phyloP scores from a whole-genome alignment of 1,139 yeast genomes.

The Hansenula anomala region DNA sequence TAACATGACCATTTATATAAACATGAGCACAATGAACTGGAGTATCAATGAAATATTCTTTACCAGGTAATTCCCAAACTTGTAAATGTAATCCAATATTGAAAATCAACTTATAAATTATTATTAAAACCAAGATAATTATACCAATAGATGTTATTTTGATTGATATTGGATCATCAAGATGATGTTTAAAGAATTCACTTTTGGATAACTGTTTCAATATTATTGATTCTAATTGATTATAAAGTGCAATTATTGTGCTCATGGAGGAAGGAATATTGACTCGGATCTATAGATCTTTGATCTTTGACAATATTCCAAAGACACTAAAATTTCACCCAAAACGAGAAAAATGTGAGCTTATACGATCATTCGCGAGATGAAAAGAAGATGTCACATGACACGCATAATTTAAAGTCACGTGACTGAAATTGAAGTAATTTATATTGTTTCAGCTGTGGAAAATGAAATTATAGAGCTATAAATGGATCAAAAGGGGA shows the following conservation, averaged over 20 bases:
- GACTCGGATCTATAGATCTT: no score
- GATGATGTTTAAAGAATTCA: constrained; percentile 16
- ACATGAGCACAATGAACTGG: constrained; percentile 80
- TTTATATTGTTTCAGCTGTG: no score
- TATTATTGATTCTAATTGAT: not conserved
- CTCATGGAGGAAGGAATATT: no score
- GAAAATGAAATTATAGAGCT: no score
- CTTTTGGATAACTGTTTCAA: not conserved
- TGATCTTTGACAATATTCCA: no score
- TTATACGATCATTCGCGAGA: no score
- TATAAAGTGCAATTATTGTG: not conserved
- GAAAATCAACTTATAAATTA: constrained; percentile 10
- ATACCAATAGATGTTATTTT: constrained; percentile 16
- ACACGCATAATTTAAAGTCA: no score
- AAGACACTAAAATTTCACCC: no score
- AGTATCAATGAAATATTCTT: constrained; percentile 60
- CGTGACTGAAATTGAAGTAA: no score
- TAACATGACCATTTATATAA: constrained; percentile 45
- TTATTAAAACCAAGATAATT: constrained; percentile 7
- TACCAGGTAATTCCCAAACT: constrained; percentile 42
- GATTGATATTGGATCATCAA: constrained; percentile 13
- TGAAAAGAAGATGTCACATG: no score
- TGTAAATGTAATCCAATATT: constrained; percentile 10
- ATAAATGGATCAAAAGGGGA: no score
- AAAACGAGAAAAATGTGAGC: no score